Percentiles rank a stretch among this genome's conserved stretches.
These are phyloP conservation scores for Didymella pinodella DNA, from an alignment of 2,329 filamentous ascomycete species.

Conservation along the genomic window DNA sequence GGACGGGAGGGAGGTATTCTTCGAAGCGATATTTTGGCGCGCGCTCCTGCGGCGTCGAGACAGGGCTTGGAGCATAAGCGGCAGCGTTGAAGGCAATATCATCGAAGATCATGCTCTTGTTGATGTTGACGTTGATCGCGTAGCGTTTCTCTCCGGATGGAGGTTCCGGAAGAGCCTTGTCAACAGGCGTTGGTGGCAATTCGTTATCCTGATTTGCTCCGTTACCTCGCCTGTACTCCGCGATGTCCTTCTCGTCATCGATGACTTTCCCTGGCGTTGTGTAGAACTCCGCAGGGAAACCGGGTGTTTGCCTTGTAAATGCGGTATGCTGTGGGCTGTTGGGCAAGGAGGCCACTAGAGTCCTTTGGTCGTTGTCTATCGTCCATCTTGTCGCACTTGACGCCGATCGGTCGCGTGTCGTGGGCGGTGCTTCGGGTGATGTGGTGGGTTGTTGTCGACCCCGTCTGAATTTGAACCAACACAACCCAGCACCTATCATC, in stretches of 20 bases:
- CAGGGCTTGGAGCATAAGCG: constrained; percentile 20
- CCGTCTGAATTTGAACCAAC: constrained; percentile 33
- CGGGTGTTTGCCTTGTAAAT: constrained; percentile 21
- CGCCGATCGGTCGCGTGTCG: constrained; percentile 22
- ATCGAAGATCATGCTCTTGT: constrained; percentile 42
- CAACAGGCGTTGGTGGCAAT: constrained; percentile 5
- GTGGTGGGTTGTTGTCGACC: constrained; percentile 22
- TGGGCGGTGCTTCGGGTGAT: constrained; percentile 26
- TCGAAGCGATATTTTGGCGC: constrained; percentile 35
- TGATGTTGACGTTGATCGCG: constrained; percentile 39
- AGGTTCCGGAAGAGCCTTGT: constrained; percentile 25
- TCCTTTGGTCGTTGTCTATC: constrained; percentile 33
- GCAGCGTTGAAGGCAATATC: constrained; percentile 34
- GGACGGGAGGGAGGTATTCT: constrained; percentile 32
- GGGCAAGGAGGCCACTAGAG: constrained; percentile 36
- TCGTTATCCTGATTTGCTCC: not conserved
- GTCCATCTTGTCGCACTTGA: constrained; percentile 31
- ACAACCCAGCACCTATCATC: constrained; percentile 32
- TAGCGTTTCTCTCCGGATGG: constrained; percentile 31
- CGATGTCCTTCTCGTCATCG: constrained; percentile 10
- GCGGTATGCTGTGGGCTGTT: constrained; percentile 34
- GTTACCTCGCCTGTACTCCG: constrained; percentile 9
- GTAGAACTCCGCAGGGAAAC: constrained; percentile 25
- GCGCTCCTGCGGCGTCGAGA: constrained; percentile 27
- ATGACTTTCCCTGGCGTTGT: constrained; percentile 20